These are phyloP conservation scores for Vicia faba DNA, from an alignment of 306 rosid species.

Conservation along the genomic window DNA sequence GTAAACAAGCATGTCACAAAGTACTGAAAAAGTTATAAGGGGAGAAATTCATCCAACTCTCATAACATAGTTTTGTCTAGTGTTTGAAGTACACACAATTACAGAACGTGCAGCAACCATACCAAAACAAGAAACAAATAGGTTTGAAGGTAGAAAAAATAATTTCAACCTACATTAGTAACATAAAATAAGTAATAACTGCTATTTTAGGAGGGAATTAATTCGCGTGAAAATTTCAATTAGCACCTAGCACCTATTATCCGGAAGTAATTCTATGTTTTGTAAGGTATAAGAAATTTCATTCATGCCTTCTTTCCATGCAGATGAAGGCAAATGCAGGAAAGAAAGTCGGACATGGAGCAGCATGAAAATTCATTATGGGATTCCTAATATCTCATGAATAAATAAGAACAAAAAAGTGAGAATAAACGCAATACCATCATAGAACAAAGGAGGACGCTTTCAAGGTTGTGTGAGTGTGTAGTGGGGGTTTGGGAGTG, in stretches of 20 bases:
- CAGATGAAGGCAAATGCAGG: background rate
- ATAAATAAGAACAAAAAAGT: conserved; percentile 3
- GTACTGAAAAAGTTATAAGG: background rate
- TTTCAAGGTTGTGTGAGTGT: conserved; percentile 2
- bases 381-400: conserved; percentile 6
- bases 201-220: background rate
- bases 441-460: conserved; percentile 19
- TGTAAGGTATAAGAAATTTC: background rate
- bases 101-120: conserved; percentile 5
- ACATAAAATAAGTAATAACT: conserved; percentile 2
- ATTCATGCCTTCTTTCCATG: conserved; percentile 4
- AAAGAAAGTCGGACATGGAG: conserved; percentile 9
- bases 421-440: background rate
- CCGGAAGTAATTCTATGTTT: background rate
- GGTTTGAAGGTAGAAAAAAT: background rate
- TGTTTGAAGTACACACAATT: conserved; percentile 16
- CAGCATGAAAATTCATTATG: background rate
- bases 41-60: conserved; percentile 15
- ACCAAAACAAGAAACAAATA: conserved; percentile 16
- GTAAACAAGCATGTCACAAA: conserved; percentile 29
- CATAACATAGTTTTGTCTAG: conserved; percentile 12
- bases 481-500: conserved; percentile 11
- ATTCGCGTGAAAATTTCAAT: background rate
- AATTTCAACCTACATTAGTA: conserved; percentile 6
- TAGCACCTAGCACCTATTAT: background rate